A percentile compares a stretch with the other conserved stretches of the same genome.
Evolutionary conservation across 2,329 filamentous ascomycete species (phyloP).

Genomic region (Aureobasidium sp.): DNA sequence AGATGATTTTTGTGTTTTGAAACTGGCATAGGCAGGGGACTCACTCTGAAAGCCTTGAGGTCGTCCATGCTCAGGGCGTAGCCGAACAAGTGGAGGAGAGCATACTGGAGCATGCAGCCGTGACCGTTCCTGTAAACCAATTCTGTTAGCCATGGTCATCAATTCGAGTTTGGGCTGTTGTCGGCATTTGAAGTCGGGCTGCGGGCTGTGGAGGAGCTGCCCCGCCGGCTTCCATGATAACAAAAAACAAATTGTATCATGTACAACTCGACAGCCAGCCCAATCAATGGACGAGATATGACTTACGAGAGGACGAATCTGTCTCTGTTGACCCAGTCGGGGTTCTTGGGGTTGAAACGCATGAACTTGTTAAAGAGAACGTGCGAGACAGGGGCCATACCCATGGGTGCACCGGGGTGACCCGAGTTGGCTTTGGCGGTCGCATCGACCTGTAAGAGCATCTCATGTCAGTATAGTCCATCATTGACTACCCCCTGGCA

Average conservation of each 20-base stretch:
- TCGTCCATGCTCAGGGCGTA: constrained; percentile 83
- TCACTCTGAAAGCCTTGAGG: constrained; percentile 91
- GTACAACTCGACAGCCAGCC: not conserved
- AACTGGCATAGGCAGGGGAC: constrained; percentile 34
- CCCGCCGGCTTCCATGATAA: not conserved
- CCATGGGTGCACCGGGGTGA: constrained; percentile 98
- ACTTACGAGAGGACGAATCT: constrained; percentile 98
- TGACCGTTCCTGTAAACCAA: constrained; percentile 72
- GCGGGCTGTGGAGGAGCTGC: not conserved
- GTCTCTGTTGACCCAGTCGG: constrained; percentile 93
- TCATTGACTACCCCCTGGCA: not conserved
- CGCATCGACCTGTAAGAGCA: constrained; percentile 74
- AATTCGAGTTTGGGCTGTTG: not conserved
- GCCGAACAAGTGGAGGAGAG: constrained; percentile 92
- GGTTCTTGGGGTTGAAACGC: constrained; percentile 99
- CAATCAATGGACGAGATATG: constrained; percentile 2
- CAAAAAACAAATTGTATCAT: not conserved
- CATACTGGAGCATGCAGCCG: constrained; percentile 99
- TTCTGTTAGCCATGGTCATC: constrained; percentile 5
- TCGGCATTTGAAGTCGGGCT: constrained; percentile 6
- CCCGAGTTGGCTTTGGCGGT: constrained; percentile 93
- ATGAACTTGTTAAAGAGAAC: constrained; percentile 99
- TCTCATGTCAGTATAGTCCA: constrained; percentile 5
- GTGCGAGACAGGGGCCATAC: constrained; percentile 90
- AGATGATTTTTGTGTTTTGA: constrained; percentile 18